A percentile compares a stretch with the other conserved stretches of the same genome.
phyloP scores from a whole-genome alignment of 306 rosid species.

The Fragaria vesca region DNA sequence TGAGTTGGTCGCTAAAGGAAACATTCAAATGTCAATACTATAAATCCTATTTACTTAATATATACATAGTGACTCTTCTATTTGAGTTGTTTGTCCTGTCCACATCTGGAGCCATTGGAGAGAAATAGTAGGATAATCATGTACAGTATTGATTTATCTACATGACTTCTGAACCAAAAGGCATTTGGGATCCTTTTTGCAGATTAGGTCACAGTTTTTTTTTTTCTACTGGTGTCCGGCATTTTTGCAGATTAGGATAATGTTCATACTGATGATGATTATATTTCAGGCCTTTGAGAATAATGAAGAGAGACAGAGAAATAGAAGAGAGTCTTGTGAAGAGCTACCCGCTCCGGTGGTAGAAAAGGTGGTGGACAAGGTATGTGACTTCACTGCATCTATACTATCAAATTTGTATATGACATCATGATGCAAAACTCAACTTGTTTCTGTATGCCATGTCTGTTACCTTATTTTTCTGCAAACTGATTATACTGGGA shows the following conservation, averaged over 20 bases:
- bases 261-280: slow-evolving; percentile 29
- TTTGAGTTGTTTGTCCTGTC: not conserved
- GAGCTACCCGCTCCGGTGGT: slow-evolving; percentile 45
- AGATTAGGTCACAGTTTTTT: not conserved
- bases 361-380: slow-evolving; percentile 92
- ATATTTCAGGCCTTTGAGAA: slow-evolving; percentile 60
- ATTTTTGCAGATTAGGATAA: not conserved
- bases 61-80: not conserved
- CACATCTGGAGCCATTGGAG: not conserved
- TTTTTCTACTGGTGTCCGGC: not conserved
- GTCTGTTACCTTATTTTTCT: not conserved
- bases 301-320: slow-evolving; percentile 72
- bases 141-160: not conserved
- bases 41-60: not conserved
- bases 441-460: not conserved
- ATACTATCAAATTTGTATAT: slow-evolving; percentile 2
- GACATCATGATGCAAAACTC: not conserved
- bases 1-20: not conserved
- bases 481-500: not conserved
- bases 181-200: not conserved
- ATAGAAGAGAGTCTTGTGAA: slow-evolving; percentile 65
- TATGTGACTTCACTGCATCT: slow-evolving; percentile 27
- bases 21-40: not conserved
- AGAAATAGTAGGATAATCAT: not conserved
- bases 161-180: not conserved